Percentiles rank a stretch among this genome's conserved stretches.
Conservation (phyloP, 768 basidiomycete genomes). For the Saitozyma sp. region DNA sequence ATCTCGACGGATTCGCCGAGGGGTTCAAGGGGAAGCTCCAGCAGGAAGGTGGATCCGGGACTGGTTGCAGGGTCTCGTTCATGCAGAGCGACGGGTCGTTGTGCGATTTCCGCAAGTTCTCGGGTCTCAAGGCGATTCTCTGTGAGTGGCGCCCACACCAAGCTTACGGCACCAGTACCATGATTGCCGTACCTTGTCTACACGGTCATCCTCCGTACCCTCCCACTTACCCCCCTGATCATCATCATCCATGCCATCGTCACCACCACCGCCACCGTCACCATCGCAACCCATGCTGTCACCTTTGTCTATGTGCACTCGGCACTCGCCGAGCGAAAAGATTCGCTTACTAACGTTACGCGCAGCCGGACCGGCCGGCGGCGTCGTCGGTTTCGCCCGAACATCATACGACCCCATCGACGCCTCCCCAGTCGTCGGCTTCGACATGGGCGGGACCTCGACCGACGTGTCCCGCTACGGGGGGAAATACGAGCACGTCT, state of each 20-base stretch:
- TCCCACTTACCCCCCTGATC: no score
- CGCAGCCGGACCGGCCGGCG: slow-evolving; percentile 75
- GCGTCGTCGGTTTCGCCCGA: slow-evolving; percentile 88
- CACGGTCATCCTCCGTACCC: no score
- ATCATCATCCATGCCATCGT: no score
- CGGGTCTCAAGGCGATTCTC: slow-evolving; percentile 86
- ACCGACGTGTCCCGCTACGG: slow-evolving; percentile 53
- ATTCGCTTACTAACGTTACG: no score
- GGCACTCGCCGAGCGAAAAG: slow-evolving; percentile 49
- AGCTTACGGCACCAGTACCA: no score
- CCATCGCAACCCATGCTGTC: no score
- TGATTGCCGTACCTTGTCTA: no score
- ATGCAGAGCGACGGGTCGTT: slow-evolving; percentile 77
- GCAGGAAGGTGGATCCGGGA: slow-evolving; percentile 53
- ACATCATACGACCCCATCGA: slow-evolving; percentile 77
- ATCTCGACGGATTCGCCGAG: slow-evolving; percentile 83
- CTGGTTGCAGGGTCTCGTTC: slow-evolving; percentile 59
- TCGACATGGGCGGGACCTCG: slow-evolving; percentile 38
- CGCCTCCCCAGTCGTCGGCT: slow-evolving; percentile 62
- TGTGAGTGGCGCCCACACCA: slow-evolving; percentile 57
- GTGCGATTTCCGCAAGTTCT: slow-evolving; percentile 63
- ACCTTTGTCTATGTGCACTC: no score
- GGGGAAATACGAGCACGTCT: slow-evolving; percentile 76
- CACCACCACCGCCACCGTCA: no score
- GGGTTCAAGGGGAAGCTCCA: slow-evolving; percentile 66